A percentile compares a stretch with the other conserved stretches of the same genome.
phyloP scores from a whole-genome alignment of 495 filamentous ascomycete genomes.

The Annulohypoxylon bovei region DNA sequence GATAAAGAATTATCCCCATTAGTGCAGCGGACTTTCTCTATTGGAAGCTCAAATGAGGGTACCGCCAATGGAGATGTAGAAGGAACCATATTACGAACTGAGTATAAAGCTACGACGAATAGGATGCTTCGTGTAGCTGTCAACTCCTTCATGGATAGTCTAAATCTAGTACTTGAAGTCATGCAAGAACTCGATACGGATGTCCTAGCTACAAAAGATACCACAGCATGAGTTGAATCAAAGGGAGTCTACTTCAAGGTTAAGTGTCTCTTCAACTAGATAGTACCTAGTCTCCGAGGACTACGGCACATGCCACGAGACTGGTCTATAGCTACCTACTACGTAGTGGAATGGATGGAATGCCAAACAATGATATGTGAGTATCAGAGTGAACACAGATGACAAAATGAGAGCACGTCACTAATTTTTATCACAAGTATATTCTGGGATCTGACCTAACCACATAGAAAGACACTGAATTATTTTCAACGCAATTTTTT shows the following conservation, averaged over 20 bases:
- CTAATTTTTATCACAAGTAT: conserved; percentile 13
- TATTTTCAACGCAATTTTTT: conserved; percentile 16
- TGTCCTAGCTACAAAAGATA: conserved; percentile 62
- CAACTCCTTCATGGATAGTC: conserved; percentile 96
- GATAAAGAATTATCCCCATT: conserved; percentile 88
- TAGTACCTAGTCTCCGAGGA: not conserved
- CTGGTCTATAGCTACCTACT: not conserved
- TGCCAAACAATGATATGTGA: conserved; percentile 22
- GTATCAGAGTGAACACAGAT: conserved; percentile 24
- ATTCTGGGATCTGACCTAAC: not conserved
- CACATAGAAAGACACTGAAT: not conserved
- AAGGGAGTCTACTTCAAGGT: not conserved
- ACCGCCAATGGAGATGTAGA: conserved; percentile 50
- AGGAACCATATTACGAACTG: conserved; percentile 71
- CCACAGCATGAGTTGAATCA: conserved; percentile 16
- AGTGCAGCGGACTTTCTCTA: conserved; percentile 76
- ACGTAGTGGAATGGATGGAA: conserved; percentile 12
- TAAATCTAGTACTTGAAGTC: conserved; percentile 82
- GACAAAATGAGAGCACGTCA: conserved; percentile 6
- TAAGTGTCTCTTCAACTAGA: not conserved
- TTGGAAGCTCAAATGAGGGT: conserved; percentile 52
- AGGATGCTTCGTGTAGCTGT: conserved; percentile 96
- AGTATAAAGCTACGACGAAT: conserved; percentile 90
- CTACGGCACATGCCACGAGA: not conserved
- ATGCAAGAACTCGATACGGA: conserved; percentile 92